A percentile compares a stretch with the other conserved stretches of the same genome.
Evolutionary conservation across 1,284 basidiomycete genomes (phyloP).

Genomic region (Ustilago loliicola): DNA sequence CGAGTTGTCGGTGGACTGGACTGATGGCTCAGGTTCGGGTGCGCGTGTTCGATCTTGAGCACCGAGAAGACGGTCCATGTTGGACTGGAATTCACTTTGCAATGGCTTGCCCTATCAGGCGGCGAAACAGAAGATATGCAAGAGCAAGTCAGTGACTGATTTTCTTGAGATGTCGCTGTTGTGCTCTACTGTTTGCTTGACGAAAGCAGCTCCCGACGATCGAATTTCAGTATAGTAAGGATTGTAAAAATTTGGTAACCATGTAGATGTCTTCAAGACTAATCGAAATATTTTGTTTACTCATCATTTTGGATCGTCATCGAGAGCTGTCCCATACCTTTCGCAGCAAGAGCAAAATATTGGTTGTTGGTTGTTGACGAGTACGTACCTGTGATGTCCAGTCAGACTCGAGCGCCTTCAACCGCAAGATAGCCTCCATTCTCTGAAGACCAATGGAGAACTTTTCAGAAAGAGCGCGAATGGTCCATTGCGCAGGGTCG

Average conservation of each 20-base stretch:
- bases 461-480: constrained; percentile 62
- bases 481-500: constrained; percentile 58
- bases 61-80: constrained; percentile 66
- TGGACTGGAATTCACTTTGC: constrained; percentile 62
- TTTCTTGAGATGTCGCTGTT: neutral
- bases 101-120: constrained; percentile 55
- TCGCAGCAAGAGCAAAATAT: neutral
- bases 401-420: constrained; percentile 67
- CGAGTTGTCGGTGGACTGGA: constrained; percentile 40
- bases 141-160: constrained; percentile 15
- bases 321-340: constrained; percentile 16
- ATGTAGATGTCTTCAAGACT: constrained; percentile 69
- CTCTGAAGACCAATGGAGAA: constrained; percentile 61
- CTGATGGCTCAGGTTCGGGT: constrained; percentile 37
- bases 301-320: constrained; percentile 46
- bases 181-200: no score
- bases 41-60: constrained; percentile 48
- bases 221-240: constrained; percentile 57
- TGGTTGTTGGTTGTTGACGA: no score
- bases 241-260: constrained; percentile 59
- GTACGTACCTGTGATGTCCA: constrained; percentile 60
- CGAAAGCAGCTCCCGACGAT: constrained; percentile 24
- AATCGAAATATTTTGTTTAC: constrained; percentile 59
- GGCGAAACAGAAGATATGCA: neutral
- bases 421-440: constrained; percentile 62